Percentiles rank a stretch among this genome's conserved stretches.
Evolutionary conservation across 306 rosid genomes (phyloP).

Genomic region (Hippophae gyantsensis): DNA sequence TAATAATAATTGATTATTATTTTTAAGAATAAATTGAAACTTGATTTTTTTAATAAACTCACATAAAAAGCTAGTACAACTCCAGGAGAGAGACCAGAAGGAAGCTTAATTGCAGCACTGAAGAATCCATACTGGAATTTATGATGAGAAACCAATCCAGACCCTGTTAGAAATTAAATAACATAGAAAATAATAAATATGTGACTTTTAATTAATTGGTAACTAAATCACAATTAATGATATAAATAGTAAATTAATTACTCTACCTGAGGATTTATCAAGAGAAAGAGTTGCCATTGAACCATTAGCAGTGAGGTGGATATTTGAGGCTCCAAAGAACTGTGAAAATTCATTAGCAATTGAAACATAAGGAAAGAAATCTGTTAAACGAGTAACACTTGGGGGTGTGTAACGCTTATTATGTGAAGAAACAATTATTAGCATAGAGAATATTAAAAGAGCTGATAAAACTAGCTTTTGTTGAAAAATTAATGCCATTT

Average conservation of each 20-base stretch:
- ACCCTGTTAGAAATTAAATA: constrained; percentile 33
- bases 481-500: constrained; percentile 37
- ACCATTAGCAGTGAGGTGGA: constrained; percentile 53
- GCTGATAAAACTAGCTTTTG: constrained; percentile 23
- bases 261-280: constrained; percentile 59
- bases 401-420: constrained; percentile 46
- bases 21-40: too few species aligned
- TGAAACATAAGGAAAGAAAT: constrained; percentile 52
- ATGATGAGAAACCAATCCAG: constrained; percentile 57
- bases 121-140: constrained; percentile 78
- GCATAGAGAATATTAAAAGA: constrained; percentile 31
- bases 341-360: constrained; percentile 40
- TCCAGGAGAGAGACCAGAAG: constrained; percentile 78
- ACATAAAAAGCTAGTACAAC: constrained; percentile 95
- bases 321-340: constrained; percentile 54
- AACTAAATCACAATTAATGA: background rate
- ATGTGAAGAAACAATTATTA: constrained; percentile 38
- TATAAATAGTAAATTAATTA: background rate
- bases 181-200: constrained; percentile 1
- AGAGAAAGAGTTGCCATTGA: constrained; percentile 73
- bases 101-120: constrained; percentile 90
- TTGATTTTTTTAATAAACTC: constrained; percentile 20
- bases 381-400: constrained; percentile 51
- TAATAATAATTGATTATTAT: too few species aligned
- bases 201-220: background rate